Evolutionary conservation across 495 filamentous ascomycete species (phyloP).

Genomic region (Xylaria curta): DNA sequence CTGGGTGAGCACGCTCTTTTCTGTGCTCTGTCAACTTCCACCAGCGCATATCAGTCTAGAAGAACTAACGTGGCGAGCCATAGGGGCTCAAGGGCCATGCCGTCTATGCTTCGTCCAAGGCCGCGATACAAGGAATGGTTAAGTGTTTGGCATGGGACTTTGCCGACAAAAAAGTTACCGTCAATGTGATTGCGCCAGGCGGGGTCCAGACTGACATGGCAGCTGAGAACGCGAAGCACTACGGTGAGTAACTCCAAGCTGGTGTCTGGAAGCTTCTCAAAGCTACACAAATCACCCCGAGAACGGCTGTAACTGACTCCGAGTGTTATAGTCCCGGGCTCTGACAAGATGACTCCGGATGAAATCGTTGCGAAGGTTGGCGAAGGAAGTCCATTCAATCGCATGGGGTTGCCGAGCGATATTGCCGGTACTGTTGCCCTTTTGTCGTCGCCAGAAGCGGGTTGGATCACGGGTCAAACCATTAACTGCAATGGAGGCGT

Average conservation of each 20-base stretch:
- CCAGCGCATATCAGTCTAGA: not conserved
- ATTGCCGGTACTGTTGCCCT: slow-evolving; percentile 51
- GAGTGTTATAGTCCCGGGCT: slow-evolving; percentile 50
- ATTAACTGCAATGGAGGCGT: slow-evolving; percentile 12
- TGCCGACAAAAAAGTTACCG: slow-evolving; percentile 69
- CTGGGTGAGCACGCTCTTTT: slow-evolving; percentile 26
- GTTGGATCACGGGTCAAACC: slow-evolving; percentile 66
- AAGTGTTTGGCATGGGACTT: slow-evolving; percentile 72
- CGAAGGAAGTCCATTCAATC: slow-evolving; percentile 55
- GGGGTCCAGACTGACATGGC: slow-evolving; percentile 81
- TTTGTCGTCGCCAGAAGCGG: slow-evolving; percentile 60
- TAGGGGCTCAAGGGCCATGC: slow-evolving; percentile 68
- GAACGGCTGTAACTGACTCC: not conserved
- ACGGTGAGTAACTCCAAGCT: slow-evolving; percentile 34
- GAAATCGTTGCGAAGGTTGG: slow-evolving; percentile 53
- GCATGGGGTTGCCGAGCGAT: slow-evolving; percentile 63
- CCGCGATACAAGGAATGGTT: slow-evolving; percentile 73
- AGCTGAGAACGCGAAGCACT: slow-evolving; percentile 68
- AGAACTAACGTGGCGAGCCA: slow-evolving; percentile 45
- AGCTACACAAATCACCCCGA: not conserved
- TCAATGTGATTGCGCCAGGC: slow-evolving; percentile 74
- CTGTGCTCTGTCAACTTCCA: not conserved
- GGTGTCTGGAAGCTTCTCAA: not conserved
- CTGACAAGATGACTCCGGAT: slow-evolving; percentile 43
- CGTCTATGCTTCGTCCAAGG: slow-evolving; percentile 74